Evolutionary conservation across 768 basidiomycete species (phyloP), one percentile per base, ranked within the genome.

Genomic region (Suillus weaverae): DNA sequence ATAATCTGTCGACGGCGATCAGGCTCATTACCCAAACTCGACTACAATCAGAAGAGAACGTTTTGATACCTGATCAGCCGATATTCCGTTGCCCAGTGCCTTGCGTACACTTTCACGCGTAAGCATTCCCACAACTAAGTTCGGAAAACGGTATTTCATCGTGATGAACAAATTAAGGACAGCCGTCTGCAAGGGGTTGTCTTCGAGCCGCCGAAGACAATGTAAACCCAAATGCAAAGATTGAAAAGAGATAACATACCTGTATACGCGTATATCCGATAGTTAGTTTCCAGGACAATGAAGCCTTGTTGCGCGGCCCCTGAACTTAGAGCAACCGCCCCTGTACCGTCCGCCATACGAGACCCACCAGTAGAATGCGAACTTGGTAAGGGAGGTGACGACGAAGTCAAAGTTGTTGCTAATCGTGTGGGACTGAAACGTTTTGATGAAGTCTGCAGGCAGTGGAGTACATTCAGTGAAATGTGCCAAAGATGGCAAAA

Each of bases 271-370:
- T 99, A 99, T 67, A 99, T 80, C 69, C 95, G 91, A 80, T 98
- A 99, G 80, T 99, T 99, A 22, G 97, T 99, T 81, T 99, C 97
- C 50, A 99, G 84, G 69, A 99, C 89, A 70, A 99, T 90, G 81
- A 97, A 99, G 16, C 96, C 94, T 75, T 97, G 88, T 72, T 88
- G 82, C 38, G 85, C 84, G 53, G 85, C 85, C 56, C 82, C 81
- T 36, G 83, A 83, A 13, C 86, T 81, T 63, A 76, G 66, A 50
- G 76, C 67, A 14, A 76, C 67, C 7, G 70, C 67, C 26, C 38
- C 38, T n/a, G 73, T 60, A 41, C 46, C 69, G 7, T 71, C 63
- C 39, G 53, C 62, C 43, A 54, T 30, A 16, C 63, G 66, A 13
- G 73, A 61, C 39, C 64, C 67, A 30, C 73, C 69, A 2, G 74